Evolutionary conservation across 2,329 filamentous ascomycete species (phyloP), one percentile per base, ranked within the genome.

Genomic region (Chaetomiaceae sp.): DNA sequence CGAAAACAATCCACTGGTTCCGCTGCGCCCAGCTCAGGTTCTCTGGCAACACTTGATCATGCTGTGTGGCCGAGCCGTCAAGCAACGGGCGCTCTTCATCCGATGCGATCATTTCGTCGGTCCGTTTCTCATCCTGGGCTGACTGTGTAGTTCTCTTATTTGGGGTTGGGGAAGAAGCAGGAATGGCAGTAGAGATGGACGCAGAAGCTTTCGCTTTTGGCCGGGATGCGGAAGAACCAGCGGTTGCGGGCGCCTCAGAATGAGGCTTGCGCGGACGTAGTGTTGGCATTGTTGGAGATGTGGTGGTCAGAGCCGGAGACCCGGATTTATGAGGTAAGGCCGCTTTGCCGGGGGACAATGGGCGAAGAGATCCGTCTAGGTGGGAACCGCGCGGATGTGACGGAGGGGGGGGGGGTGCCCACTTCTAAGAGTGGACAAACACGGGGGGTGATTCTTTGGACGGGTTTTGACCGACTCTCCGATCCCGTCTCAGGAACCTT

Each of bases 1-100:
- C 86, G 57, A 87, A 78, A 46, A 85, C 71, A 57, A 92, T 78
- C 84, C 84, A 87, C 59, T 79, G 76, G 50, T 70, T 72, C 40
- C 62, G 58, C 21, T 54, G 57, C 11, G 56, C 53, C 67, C 66
- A 69, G 34, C 59, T 56, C 57, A 29, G 25, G 5, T 18, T 48
- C 21, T n/a, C 21, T 23, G 21, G 38, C n/a, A 36, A 33, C 6
- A 11, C 23, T 29, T 38, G 34, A 7, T 6, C 34, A 3, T 27
- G 14, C 6, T n/a, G n/a, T n/a, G n/a, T n/a, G n/a, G n/a, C n/a
- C n/a, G n/a, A n/a, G 13, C 18, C 30, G 29, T 29, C 52, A 11
- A 65, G 56, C 36, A 66, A 50, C 54, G 61, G 61, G 29, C 48
- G 56, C 42, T 58, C 59, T 47, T 66, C 64, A 32, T 57, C 58